Evolutionary conservation across 805 yeast species (phyloP).

Genomic region (Candida ficus): DNA sequence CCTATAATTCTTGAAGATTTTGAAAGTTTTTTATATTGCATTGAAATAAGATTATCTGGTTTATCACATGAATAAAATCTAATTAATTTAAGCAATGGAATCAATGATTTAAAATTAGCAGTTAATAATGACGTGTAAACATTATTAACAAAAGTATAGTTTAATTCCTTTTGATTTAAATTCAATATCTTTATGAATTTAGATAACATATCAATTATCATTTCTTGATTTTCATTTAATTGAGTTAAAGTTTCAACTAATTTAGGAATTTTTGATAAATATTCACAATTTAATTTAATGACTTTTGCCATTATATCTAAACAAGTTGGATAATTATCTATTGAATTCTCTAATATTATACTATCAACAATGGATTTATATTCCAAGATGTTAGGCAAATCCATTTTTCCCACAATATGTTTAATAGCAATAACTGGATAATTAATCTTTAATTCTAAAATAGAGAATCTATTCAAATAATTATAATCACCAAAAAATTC

Average conservation of each 20-base stretch:
- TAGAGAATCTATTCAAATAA: neutral
- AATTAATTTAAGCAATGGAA: constrained; percentile 14
- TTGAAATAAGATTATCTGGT: neutral
- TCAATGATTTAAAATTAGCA: constrained; percentile 10
- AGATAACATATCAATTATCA: constrained; percentile 9
- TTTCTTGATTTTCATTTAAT: constrained; percentile 7
- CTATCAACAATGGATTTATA: too few relatives aligned
- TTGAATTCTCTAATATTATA: too few relatives aligned
- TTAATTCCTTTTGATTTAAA: neutral
- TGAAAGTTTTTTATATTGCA: neutral
- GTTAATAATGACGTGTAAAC: constrained; percentile 8
- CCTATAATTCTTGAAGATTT: neutral
- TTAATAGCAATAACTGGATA: too few relatives aligned
- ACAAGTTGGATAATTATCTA: constrained; percentile 1
- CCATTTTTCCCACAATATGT: too few relatives aligned
- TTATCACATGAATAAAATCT: constrained; percentile 5
- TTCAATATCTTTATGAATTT: constrained; percentile 6
- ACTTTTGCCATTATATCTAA: constrained; percentile 3
- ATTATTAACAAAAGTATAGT: constrained; percentile 5
- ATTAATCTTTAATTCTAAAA: too few relatives aligned
- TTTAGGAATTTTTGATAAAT: constrained; percentile 2
- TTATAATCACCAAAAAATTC: neutral
- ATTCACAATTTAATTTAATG: constrained; percentile 6
- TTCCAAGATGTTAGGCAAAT: too few relatives aligned
- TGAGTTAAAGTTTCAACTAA: constrained; percentile 11